A percentile compares a stretch with the other conserved stretches of the same genome.
phyloP scores from a whole-genome alignment of 208 protist species.

The Acanthamoeba divionensis region DNA sequence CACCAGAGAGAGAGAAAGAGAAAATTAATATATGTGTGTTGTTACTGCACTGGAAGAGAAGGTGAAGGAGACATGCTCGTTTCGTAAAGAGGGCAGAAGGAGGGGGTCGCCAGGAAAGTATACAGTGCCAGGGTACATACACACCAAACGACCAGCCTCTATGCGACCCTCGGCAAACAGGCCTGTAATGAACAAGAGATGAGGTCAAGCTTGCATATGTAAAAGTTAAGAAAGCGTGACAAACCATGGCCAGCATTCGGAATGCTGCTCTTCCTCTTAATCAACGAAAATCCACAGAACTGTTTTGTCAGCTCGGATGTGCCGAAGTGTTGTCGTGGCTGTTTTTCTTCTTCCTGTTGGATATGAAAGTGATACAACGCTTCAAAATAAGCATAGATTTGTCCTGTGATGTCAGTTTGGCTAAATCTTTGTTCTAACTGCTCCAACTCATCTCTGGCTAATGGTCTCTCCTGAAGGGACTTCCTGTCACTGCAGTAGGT shows the following conservation, averaged over 20 bases:
- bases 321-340: not conserved
- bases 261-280: constrained; percentile 4
- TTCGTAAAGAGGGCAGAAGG: not conserved
- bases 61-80: not conserved
- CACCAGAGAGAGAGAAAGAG: not conserved
- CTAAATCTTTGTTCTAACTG: not conserved
- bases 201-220: not conserved
- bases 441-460: no score
- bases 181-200: not conserved
- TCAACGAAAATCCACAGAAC: not conserved
- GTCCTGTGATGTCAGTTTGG: not conserved
- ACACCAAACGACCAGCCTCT: not conserved
- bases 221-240: not conserved
- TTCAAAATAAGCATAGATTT: not conserved
- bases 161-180: not conserved
- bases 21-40: not conserved
- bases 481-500: no score
- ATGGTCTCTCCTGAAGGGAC: no score
- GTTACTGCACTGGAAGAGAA: not conserved
- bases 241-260: not conserved
- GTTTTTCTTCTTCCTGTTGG: not conserved
- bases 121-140: not conserved
- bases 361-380: not conserved
- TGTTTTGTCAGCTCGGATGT: not conserved
- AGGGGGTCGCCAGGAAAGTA: constrained; percentile 4